Evolutionary conservation across 805 yeast species (phyloP).

Genomic region (Yarrowia keelungensis): DNA sequence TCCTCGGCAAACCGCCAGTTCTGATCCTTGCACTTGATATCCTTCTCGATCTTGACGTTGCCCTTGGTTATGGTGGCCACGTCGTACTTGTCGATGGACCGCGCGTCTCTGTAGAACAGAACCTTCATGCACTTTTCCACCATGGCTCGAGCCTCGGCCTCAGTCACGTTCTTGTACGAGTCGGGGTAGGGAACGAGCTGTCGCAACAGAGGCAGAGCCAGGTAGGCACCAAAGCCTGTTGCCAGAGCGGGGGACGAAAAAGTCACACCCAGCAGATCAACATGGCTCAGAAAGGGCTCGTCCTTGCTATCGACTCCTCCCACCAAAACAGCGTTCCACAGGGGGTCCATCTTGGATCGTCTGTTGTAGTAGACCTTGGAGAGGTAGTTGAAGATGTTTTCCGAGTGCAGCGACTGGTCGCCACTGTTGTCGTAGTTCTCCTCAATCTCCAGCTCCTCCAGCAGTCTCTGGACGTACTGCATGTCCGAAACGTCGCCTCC

Average conservation of each 20-base stretch:
- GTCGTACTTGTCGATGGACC: conserved; percentile 86
- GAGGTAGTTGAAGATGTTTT: conserved; percentile 85
- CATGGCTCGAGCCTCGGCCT: conserved; percentile 78
- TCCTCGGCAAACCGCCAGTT: conserved; percentile 90
- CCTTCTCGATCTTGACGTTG: conserved; percentile 69
- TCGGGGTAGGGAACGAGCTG: conserved; percentile 79
- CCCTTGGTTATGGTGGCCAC: conserved; percentile 75
- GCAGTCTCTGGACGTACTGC: conserved; percentile 76
- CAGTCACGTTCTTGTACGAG: conserved; percentile 71
- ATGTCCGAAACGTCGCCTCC: conserved; percentile 95
- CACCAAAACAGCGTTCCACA: conserved; percentile 93
- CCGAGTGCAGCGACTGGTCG: conserved; percentile 70
- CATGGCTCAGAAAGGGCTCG: conserved; percentile 80
- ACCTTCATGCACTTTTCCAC: conserved; percentile 91
- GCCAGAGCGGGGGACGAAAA: conserved; percentile 88
- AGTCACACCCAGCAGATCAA: conserved; percentile 89
- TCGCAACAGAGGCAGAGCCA: conserved; percentile 92
- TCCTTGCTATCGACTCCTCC: conserved; percentile 81
- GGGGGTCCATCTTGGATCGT: conserved; percentile 91
- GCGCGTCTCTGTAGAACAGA: conserved; percentile 93
- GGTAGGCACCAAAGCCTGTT: conserved; percentile 95
- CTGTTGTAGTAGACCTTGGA: conserved; percentile 84
- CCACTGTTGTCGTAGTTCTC: conserved; percentile 79
- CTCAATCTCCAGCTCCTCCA: conserved; percentile 80
- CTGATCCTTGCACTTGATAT: conserved; percentile 73